A percentile compares a stretch with the other conserved stretches of the same genome.
Conservation (phyloP, 441 rosid species). For the Corymbia citriodora region DNA sequence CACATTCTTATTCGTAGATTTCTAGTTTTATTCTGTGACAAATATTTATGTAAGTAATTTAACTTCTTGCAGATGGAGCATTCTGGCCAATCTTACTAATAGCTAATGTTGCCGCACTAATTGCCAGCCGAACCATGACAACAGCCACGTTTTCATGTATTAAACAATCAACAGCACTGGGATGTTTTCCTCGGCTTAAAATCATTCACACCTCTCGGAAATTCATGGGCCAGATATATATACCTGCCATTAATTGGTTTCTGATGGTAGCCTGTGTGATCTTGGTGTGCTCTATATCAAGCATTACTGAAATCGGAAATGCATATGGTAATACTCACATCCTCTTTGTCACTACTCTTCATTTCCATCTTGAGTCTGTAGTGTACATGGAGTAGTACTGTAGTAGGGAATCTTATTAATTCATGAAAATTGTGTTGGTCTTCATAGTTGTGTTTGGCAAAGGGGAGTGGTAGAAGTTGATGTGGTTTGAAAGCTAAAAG, state of each 20-base stretch:
- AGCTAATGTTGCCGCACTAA: conserved; percentile 89
- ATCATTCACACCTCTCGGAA: conserved; percentile 95
- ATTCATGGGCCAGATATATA: conserved; percentile 98
- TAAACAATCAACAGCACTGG: conserved; percentile 92
- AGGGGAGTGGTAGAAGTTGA: not conserved
- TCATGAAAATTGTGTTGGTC: not conserved
- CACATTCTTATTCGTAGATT: not conserved
- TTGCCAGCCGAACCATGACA: conserved; percentile 97
- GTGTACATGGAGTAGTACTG: not conserved
- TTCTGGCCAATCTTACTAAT: conserved; percentile 82
- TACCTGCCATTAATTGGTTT: conserved; percentile 98
- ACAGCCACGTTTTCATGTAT: conserved; percentile 97
- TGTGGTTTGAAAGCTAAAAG: not conserved
- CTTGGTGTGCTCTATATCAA: conserved; percentile 71
- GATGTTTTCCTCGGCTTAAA: conserved; percentile 97
- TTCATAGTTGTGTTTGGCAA: not conserved
- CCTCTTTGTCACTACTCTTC: not conserved
- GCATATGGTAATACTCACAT: conserved; percentile 73
- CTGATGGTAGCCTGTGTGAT: conserved; percentile 77
- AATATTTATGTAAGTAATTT: conserved; percentile 4
- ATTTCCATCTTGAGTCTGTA: not conserved
- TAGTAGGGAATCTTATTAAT: not conserved
- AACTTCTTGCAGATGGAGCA: conserved; percentile 42
- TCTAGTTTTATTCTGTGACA: not conserved
- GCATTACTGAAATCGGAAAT: conserved; percentile 88